Percentiles rank a stretch among this genome's conserved stretches.
phyloP scores from a whole-genome alignment of 2,329 filamentous ascomycete genomes.

The Fusarium hostae region DNA sequence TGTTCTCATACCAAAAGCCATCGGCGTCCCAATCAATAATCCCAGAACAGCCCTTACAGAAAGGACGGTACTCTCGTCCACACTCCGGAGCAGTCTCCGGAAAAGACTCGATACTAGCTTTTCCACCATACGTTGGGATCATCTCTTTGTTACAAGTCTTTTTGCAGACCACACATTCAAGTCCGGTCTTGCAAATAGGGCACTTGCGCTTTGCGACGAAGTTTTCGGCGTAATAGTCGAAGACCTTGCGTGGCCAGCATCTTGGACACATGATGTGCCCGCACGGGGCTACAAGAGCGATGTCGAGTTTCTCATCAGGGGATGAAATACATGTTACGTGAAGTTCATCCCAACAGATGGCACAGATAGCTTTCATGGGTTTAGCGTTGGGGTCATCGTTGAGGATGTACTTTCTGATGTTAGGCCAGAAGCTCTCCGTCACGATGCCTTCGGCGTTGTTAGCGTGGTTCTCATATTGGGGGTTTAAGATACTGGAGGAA shows the following conservation, averaged over 20 bases:
- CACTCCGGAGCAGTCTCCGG: background rate
- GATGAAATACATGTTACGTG: background rate
- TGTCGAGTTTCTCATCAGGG: background rate
- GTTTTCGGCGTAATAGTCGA: background rate
- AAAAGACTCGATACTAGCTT: background rate
- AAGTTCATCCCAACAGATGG: background rate
- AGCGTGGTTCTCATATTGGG: background rate
- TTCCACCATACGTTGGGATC: background rate
- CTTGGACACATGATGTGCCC: slow-evolving; percentile 8
- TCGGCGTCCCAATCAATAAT: rapidly evolving
- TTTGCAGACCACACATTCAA: background rate
- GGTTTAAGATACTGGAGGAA: no score
- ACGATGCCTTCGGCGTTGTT: background rate
- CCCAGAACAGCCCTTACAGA: background rate
- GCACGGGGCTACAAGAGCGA: background rate
- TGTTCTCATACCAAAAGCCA: background rate
- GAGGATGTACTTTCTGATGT: background rate
- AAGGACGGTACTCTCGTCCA: background rate
- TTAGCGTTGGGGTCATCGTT: background rate
- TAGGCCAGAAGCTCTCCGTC: slow-evolving; percentile 1
- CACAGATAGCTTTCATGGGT: background rate
- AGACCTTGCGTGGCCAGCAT: slow-evolving; percentile 7
- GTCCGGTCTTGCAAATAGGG: background rate
- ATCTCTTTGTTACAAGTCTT: background rate
- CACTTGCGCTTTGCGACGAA: background rate